Base-by-base conservation (phyloP, 2,329 filamentous ascomycete genomes). In the Cryphonectria japonica region DNA sequence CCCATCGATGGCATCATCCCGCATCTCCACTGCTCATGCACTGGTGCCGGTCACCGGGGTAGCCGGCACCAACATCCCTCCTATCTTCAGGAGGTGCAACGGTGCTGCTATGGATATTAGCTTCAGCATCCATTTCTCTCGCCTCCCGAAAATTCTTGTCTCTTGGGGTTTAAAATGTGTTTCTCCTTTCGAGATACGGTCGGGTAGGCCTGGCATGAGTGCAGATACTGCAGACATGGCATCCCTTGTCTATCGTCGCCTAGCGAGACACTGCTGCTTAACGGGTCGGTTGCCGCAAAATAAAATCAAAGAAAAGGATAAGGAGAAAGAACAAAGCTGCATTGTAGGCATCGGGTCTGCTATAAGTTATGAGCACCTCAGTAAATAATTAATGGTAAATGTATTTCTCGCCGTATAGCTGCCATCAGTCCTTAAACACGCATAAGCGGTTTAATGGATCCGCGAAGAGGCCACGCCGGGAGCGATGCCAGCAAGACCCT, bases 1-100 rank as follows among this genome's bases (percentile, higher is more conserved):
- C 26, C 52, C 52, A 14, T 6, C 59, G 64, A 66, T 66, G 64
- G 43, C 64, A 66, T 66, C 64, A 57, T 66, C 46, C 19, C 32
- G 46, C 64, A 66, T 39, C 46, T 61, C 59, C 59, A 61, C 59
- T 22, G 59, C 34, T 19, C 59, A 59, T 11, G 5, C 26, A 29
- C 29, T 13, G 54, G 26, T 32, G 54, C 22, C 59, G 32, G 59
- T 34, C 19, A 34, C 59, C 29, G 16, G 34, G 59, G 59, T 19
- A 29, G 34, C 54, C 54, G 54, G 54, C 54, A 59, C 29, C 54
- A 59, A 9, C 54, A 8, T 19, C 19, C 46, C 46, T 50, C 8
- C 22, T 50, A 59, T 59, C 54, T 32, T 39, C 34, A 61, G 59
- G 32, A 34, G 59, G 32, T 61, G 59, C 59, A 50, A 22, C 46